These are phyloP conservation scores for Tricholoma hemisulphureum DNA, from an alignment of 768 basidiomycete genomes.

Conservation along the genomic window DNA sequence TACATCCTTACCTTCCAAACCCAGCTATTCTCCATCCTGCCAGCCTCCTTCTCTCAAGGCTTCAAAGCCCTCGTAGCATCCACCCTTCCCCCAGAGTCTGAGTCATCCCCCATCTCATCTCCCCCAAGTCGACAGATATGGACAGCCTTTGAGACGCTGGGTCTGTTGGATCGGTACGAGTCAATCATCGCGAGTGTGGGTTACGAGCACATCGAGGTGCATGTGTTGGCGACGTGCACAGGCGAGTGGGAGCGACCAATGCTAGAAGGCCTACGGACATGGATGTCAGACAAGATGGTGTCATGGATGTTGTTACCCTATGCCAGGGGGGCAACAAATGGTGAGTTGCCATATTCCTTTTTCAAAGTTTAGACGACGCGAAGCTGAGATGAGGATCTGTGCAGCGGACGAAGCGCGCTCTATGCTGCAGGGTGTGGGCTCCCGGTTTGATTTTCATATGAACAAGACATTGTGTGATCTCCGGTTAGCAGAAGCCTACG, in stretches of 20 bases:
- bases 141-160: slow-evolving; percentile 65
- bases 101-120: slow-evolving; percentile 16
- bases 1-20: slow-evolving; percentile 74
- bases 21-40: slow-evolving; percentile 68
- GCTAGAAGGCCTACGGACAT: slow-evolving; percentile 58
- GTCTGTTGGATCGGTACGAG: slow-evolving; percentile 81
- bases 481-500: slow-evolving; percentile 45
- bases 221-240: slow-evolving; percentile 64
- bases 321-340: slow-evolving; percentile 58
- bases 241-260: slow-evolving; percentile 69
- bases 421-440: slow-evolving; percentile 74
- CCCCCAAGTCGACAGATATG: slow-evolving; percentile 39
- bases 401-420: slow-evolving; percentile 68
- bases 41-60: slow-evolving; percentile 61
- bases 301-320: slow-evolving; percentile 86
- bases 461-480: slow-evolving; percentile 89
- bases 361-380: neutral
- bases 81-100: slow-evolving; percentile 44
- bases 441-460: slow-evolving; percentile 88
- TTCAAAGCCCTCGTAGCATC: slow-evolving; percentile 66
- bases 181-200: slow-evolving; percentile 79
- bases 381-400: slow-evolving; percentile 4
- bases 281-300: slow-evolving; percentile 80
- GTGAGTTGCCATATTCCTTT: no score
- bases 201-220: slow-evolving; percentile 79